Conservation (phyloP, 148 eudicot genomes). For the Silene conica region DNA sequence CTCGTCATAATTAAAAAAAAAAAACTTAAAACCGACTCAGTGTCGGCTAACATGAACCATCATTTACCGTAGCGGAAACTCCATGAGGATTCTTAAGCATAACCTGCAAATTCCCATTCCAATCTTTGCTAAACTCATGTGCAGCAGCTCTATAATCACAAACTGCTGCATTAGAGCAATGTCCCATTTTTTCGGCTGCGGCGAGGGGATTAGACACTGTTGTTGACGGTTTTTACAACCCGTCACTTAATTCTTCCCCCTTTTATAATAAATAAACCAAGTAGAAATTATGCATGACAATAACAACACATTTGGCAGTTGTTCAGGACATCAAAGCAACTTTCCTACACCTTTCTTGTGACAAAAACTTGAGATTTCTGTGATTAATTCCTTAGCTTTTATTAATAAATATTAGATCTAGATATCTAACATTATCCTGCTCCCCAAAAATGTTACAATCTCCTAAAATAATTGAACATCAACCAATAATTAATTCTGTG, state of each 20-base stretch:
- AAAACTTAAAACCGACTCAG: too few relatives aligned
- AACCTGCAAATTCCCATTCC: slow-evolving; percentile 70
- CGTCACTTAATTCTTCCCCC: not conserved
- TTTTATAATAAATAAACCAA: slow-evolving; percentile 22
- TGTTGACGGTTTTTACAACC: not conserved
- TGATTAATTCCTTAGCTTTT: slow-evolving; percentile 10
- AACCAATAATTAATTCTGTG: not conserved
- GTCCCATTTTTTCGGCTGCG: slow-evolving; percentile 67
- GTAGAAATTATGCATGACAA: not conserved
- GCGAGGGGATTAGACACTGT: too few relatives aligned
- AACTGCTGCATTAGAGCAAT: slow-evolving; percentile 49
- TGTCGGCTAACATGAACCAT: not conserved
- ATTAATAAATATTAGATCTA: slow-evolving; percentile 19
- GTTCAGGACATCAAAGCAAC: slow-evolving; percentile 26
- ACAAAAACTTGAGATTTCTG: slow-evolving; percentile 29
- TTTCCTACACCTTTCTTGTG: slow-evolving; percentile 37
- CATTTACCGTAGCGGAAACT: slow-evolving; percentile 56
- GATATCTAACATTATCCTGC: slow-evolving; percentile 1
- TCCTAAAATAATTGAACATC: not conserved
- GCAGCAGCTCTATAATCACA: slow-evolving; percentile 61
- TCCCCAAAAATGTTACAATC: not conserved
- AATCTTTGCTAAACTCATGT: slow-evolving; percentile 54
- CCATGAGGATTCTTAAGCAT: slow-evolving; percentile 73
- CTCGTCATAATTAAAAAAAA: too few relatives aligned
- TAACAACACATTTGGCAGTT: not conserved